Base-by-base conservation (phyloP, 306 rosid genomes). In the Ammopiptanthus mongolicus region DNA sequence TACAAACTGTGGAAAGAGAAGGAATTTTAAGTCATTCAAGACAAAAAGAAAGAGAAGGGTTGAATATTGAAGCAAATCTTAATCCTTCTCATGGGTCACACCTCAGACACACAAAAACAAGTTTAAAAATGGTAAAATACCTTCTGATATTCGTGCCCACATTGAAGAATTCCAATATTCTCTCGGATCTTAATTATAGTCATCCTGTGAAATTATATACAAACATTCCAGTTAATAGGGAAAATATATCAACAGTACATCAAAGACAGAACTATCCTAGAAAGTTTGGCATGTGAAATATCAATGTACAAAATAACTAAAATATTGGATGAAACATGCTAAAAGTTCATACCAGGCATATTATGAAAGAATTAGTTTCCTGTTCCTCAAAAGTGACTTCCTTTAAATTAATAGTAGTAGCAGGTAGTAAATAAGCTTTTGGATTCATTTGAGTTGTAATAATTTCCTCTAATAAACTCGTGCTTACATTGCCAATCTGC, bases 71-170 rank as follows among this genome's bases (percentile, higher is more conserved):
- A n/a, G n/a, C n/a, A n/a, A n/a, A n/a, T n/a, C n/a, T n/a, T n/a
- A n/a, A n/a, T n/a, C n/a, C n/a, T n/a, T n/a, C n/a, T n/a, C n/a
- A n/a, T n/a, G n/a, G n/a, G n/a, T n/a, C n/a, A n/a, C n/a, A n/a
- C n/a, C n/a, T n/a, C n/a, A n/a, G n/a, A n/a, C n/a, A n/a, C n/a
- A n/a, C n/a, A n/a, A n/a, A n/a, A n/a, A n/a, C n/a, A n/a, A n/a
- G n/a, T n/a, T n/a, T n/a, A n/a, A n/a, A n/a, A n/a, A n/a, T n/a
- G n/a, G n/a, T n/a, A n/a, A n/a, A n/a, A n/a, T n/a, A n/a, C n/a
- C n/a, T n/a, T n/a, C n/a, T 96, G 99, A 51, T 92, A 96, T 51
- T 92, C 93, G 1, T 96, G 99, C 69, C 92, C 99, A 19, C 99
- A 96, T 48, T 80, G 57, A 15, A 96, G 96, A 21, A 84, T 68